Conservation (phyloP, 2,329 filamentous ascomycete species). For the Diaporthe vexans region DNA sequence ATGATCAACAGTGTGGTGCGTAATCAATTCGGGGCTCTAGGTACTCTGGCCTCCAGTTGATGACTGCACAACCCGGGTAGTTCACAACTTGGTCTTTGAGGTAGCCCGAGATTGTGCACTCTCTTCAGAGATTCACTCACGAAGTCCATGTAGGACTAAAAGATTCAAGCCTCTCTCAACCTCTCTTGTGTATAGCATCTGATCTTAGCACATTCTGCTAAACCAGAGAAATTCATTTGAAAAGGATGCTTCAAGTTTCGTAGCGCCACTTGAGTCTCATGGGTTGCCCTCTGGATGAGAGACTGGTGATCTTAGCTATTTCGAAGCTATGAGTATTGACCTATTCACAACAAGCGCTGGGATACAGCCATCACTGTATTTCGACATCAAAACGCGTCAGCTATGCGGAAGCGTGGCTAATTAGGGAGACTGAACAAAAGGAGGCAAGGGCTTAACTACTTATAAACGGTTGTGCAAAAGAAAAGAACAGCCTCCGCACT, state of each 20-base stretch:
- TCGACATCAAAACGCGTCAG: too few species aligned
- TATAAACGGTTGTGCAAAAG: too few species aligned
- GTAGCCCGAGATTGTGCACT: neutral
- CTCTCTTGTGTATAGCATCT: neutral
- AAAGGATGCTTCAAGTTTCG: too few species aligned
- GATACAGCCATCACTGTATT: neutral
- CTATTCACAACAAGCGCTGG: neutral
- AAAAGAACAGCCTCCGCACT: too few species aligned
- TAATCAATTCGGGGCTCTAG: neutral
- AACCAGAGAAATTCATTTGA: too few species aligned
- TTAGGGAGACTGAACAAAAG: neutral
- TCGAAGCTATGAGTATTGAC: too few species aligned
- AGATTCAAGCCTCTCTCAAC: neutral
- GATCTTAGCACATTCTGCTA: neutral
- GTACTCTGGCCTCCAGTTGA: neutral
- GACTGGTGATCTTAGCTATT: too few species aligned
- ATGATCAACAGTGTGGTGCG: neutral
- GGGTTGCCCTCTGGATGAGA: too few species aligned
- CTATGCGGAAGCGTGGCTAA: too few species aligned
- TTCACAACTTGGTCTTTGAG: neutral
- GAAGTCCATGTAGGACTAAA: neutral
- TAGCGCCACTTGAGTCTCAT: too few species aligned
- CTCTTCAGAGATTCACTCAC: neutral
- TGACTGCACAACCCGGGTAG: constrained; percentile 7
- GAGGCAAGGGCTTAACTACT: neutral